phyloP scores from a whole-genome alignment of 1,284 basidiomycete species.

The Mixia osmundae region DNA sequence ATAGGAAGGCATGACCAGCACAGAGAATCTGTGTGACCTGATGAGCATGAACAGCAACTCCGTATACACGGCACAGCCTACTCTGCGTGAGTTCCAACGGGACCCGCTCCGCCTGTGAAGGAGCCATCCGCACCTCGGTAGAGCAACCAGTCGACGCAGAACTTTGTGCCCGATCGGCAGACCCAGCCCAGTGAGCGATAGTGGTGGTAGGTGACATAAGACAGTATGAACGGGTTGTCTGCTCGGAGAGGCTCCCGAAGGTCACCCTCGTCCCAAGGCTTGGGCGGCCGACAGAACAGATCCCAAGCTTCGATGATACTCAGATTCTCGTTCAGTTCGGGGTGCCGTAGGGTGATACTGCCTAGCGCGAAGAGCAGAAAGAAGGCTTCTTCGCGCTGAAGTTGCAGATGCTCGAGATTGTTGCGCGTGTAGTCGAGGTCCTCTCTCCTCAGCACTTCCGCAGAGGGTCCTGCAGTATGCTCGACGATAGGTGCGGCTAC shows the following conservation, averaged over 20 bases:
- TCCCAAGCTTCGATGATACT: too few relatives aligned
- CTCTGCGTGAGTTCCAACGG: constrained; percentile 90
- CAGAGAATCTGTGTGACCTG: constrained; percentile 41
- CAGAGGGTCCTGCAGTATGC: neutral
- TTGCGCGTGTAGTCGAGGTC: neutral
- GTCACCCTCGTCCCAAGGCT: too few relatives aligned
- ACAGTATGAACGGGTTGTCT: constrained; percentile 80
- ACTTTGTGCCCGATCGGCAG: constrained; percentile 85
- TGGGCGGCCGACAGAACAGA: too few relatives aligned
- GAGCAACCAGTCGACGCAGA: constrained; percentile 81
- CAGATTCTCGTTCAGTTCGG: neutral
- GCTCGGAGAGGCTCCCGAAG: constrained; percentile 18
- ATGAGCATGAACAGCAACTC: neutral
- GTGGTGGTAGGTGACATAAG: constrained; percentile 83
- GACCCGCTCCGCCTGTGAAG: constrained; percentile 33
- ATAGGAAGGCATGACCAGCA: constrained; percentile 51
- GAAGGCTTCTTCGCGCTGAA: constrained; percentile 76
- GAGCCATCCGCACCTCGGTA: constrained; percentile 35
- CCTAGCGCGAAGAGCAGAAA: constrained; percentile 34
- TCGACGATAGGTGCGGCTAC: neutral
- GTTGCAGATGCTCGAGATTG: constrained; percentile 69
- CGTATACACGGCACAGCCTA: too few relatives aligned
- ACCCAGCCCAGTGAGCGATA: constrained; percentile 97
- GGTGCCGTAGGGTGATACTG: constrained; percentile 4
- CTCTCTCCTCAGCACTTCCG: constrained; percentile 11